These are phyloP conservation scores for Wallacemonas sp. DNA, from an alignment of 208 protist species.

Conservation along the genomic window DNA sequence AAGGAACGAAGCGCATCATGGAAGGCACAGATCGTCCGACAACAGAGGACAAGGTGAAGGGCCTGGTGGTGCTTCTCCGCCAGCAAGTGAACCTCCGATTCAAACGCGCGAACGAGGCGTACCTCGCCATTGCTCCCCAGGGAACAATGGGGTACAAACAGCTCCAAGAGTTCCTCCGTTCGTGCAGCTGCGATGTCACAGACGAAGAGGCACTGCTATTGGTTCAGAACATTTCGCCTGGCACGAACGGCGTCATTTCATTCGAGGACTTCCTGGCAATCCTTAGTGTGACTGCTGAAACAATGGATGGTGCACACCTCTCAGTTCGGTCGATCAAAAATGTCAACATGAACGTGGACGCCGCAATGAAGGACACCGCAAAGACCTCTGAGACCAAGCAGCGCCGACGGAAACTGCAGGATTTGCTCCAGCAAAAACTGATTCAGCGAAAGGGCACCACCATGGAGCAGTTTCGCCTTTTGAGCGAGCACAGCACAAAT, in stretches of 20 bases:
- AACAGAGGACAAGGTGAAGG: slow-evolving; percentile 62
- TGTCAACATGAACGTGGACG: slow-evolving; percentile 64
- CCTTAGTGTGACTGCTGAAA: slow-evolving; percentile 58
- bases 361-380: slow-evolving; percentile 40
- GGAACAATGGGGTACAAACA: slow-evolving; percentile 81
- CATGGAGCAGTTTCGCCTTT: slow-evolving; percentile 81
- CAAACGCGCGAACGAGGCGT: slow-evolving; percentile 69
- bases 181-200: slow-evolving; percentile 80
- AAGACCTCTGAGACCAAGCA: slow-evolving; percentile 33
- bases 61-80: slow-evolving; percentile 74
- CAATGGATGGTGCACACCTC: slow-evolving; percentile 71
- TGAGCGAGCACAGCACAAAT: slow-evolving; percentile 70
- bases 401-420: slow-evolving; percentile 50
- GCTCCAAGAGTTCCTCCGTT: slow-evolving; percentile 77
- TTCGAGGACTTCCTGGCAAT: slow-evolving; percentile 81
- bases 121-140: slow-evolving; percentile 63
- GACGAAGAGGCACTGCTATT: slow-evolving; percentile 84
- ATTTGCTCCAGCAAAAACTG: slow-evolving; percentile 76
- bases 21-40: slow-evolving; percentile 60
- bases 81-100: slow-evolving; percentile 84
- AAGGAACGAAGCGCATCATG: slow-evolving; percentile 63
- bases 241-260: slow-evolving; percentile 60
- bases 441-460: slow-evolving; percentile 73
- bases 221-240: slow-evolving; percentile 72
- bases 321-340: slow-evolving; percentile 59